Base-by-base conservation (phyloP, 495 filamentous ascomycete species). In the Cairneyella variabilis region DNA sequence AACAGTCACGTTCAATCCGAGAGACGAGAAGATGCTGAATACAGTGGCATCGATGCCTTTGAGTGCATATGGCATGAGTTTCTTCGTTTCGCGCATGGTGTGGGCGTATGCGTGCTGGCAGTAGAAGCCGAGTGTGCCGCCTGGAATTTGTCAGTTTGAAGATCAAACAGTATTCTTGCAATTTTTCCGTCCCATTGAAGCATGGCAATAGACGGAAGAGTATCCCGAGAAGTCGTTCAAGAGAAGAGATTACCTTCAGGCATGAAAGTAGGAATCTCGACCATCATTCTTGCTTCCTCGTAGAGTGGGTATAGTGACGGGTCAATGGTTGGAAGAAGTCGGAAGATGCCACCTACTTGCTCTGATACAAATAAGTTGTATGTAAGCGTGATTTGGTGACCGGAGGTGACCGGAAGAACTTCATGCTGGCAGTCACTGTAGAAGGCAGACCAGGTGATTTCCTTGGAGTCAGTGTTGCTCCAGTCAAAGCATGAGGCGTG, bases 381-480 rank as follows among this genome's bases (percentile, higher is more conserved):
- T 1, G 79, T 84, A 18, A 84, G 59, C 0, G 78, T 84, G 22
- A 84, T 53, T 0, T 78, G 69, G 44, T 84, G 69, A 0, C 79
- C 80, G 6, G 60, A 51, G 0, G 66, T 77, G 37, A 84, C 69
- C n/a, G 69, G 64, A 5, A 72, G 62, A n/a, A 84, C 73, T 62
- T 84, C 79, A 60, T 84, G 80, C 57, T 79, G 74, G 54, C 76
- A 82, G 56, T 84, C 79, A 51, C 72, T 78, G 58, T 82, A 84
- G 63, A 85, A 85, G 1, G 81, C 80, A 0, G 74, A 78, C 80
- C 78, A 85, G 18, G 76, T 62, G 42, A 83, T 69, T 1, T 55
- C 11, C 0, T 64, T 37, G 3, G 18, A 68, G 28, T 6, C 7
- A 0, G 44, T 38, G 0, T 34, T 21, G 18, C 54, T 56, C 76